Evolutionary conservation across 192 early-diverging fungal genomes (phyloP), one percentile per base, ranked within the genome.

Genomic region (Coemansia sp.): DNA sequence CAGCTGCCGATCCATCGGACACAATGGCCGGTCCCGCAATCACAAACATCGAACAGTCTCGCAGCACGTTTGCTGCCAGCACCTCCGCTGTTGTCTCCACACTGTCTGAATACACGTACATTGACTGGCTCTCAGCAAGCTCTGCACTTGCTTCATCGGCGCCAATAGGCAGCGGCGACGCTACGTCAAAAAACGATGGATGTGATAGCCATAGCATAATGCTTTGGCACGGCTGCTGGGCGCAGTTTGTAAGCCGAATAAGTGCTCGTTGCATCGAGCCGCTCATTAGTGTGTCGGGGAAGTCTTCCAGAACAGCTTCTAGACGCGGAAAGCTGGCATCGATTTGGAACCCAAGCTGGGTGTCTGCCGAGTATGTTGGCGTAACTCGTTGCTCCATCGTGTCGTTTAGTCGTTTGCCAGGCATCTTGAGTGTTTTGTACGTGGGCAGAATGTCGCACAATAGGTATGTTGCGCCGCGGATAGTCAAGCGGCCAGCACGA

Each of bases 181-280:
- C 63, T 19, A 79, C 57, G 35, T 73, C 77, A 65, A 95, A 91
- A 65, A 97, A 97, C 5, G 88, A 88, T 0, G 93, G 92, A 66
- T 97, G 95, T 51, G 89, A 94, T 27, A 89, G 83, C 73, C 93
- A 89, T 12, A 96, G 69, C 12, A 84, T 76, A 32, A 97, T 66
- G 55, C 84, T 85, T 12, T 81, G 85, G 25, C 97, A 71, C 5
- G 91, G 88, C 5, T 83, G 83, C 59, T 86, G 75, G 12, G 95
- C 94, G 29, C 88, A 87, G 79, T 98, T 98, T 32, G 84, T 90
- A 14, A 98, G 81, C 55, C 92, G 88, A 53, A 97, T 48, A 0
- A 88, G 84, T 0, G 87, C 75, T 19, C 85, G 81, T 24, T 82
- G 82, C 27, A 95, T 90, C 58, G 97, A 88, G 2, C 97, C 97